These are phyloP conservation scores for Oryza meridionalis DNA, from an alignment of 176 grass and related monocot genomes.

Conservation along the genomic window DNA sequence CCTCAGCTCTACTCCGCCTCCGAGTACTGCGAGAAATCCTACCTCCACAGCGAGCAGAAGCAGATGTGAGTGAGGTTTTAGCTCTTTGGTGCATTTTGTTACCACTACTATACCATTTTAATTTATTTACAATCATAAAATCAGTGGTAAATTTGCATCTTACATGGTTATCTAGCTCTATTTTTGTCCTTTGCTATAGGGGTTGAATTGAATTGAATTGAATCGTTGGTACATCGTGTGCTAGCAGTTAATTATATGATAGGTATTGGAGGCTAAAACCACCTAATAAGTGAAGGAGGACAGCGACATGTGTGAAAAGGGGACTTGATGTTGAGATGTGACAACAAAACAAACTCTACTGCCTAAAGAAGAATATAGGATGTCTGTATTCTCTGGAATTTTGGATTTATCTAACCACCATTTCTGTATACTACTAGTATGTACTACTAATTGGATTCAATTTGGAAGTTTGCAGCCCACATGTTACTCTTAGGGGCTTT, in stretches of 20 bases:
- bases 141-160: constrained; percentile 20
- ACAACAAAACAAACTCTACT: constrained; percentile 39
- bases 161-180: constrained; percentile 7
- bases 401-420: constrained; percentile 36
- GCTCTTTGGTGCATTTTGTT: neutral
- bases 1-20: constrained; percentile 98
- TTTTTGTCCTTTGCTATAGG: constrained; percentile 16
- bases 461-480: neutral
- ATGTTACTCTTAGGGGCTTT: neutral
- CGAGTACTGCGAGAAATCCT: constrained; percentile 96
- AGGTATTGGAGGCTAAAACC: constrained; percentile 20
- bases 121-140: neutral
- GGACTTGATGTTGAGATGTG: neutral
- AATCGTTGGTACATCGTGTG: constrained; percentile 15
- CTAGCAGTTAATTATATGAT: neutral
- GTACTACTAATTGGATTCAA: neutral
- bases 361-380: neutral
- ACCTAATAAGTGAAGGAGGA: constrained; percentile 5
- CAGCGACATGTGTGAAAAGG: neutral
- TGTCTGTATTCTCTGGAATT: constrained; percentile 17
- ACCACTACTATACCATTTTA: neutral
- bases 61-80: constrained; percentile 65
- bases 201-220: neutral
- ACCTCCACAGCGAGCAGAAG: constrained; percentile 81
- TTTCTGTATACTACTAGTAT: neutral